phyloP scores from a whole-genome alignment of 192 early-diverging fungal species.

The Coemansia sp. region DNA sequence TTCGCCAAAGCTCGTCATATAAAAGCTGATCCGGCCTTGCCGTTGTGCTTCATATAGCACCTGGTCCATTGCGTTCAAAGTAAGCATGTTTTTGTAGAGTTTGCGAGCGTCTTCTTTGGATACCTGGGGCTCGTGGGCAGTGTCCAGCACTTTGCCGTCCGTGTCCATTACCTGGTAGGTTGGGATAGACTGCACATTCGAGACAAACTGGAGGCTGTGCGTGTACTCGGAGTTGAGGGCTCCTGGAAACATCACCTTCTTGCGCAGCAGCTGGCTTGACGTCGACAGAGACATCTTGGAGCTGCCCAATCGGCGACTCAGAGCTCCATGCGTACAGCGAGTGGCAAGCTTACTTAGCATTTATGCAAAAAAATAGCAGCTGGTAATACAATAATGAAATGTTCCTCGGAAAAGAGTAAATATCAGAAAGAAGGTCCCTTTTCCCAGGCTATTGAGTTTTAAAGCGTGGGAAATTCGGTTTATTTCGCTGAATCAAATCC shows the following conservation, averaged over 20 bases:
- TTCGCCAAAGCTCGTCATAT: conserved; percentile 99
- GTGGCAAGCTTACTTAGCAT: no score
- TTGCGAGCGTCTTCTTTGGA: conserved; percentile 69
- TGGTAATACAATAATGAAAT: no score
- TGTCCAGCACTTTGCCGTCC: conserved; percentile 72
- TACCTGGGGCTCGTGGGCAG: conserved; percentile 64
- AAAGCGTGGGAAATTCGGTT: no score
- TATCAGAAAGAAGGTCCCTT: no score
- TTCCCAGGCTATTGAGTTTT: no score
- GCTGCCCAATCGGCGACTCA: no score
- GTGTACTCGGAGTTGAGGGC: conserved; percentile 63
- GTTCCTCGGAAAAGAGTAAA: no score
- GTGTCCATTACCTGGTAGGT: conserved; percentile 94
- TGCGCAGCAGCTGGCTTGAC: conserved; percentile 15
- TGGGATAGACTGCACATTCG: conserved; percentile 68
- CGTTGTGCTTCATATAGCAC: conserved; percentile 97
- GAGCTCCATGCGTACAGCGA: no score
- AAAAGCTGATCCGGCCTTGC: conserved; percentile 96
- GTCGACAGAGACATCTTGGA: conserved; percentile 16
- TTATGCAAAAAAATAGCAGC: no score
- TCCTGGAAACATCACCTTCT: conserved; percentile 67
- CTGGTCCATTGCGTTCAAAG: conserved; percentile 87
- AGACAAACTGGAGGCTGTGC: conserved; percentile 61
- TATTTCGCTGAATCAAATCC: no score
- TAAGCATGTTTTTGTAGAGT: conserved; percentile 91